Base-by-base conservation (phyloP, 768 basidiomycete species). In the Tricholoma sp. region DNA sequence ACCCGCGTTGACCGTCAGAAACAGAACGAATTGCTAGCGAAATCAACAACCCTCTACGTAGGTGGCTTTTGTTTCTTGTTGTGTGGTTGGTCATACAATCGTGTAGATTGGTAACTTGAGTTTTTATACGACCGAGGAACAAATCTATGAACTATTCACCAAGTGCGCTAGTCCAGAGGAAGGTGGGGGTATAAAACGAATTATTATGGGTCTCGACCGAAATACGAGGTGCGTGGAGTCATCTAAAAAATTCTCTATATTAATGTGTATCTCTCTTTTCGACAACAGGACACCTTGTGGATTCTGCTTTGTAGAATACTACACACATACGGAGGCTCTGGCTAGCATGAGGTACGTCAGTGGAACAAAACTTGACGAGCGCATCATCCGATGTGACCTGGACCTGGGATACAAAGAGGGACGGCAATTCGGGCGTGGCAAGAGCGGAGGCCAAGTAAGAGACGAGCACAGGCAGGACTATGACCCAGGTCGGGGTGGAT, bases 351-450 rank as follows among this genome's bases (percentile, higher is more conserved):
- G 89, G 50, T 95, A 97, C 71, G 84, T 98, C 64, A 94, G 91
- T 52, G 97, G 96, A n/a, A 94, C 95, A 34, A 98, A 98, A 76
- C 85, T 99, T 19, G 97, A 99, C 72, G 97, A 99, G 73, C 89
- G 97, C 32, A 92, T 99, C 64, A 96, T 99, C 61, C 89, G 97
- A 49, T 98, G 95, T 67, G 97, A 99, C 76, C 76, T 99, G 67
- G 97, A 99, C 76, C 79, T 94, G 24, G 97, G 97, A 5, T 99
- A 98, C 74, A 86, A 86, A 67, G 97, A 99, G 67, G 96, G 96
- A 12, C 79, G 97, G 60, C 97, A 99, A 72, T 99, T 98, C 61
- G 97, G 97, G 29, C 79, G 97, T 59, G 97, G 97, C 24, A 98
- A 95, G 72, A 95, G 92, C 62, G 97, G 97, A 31, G 97, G 97